Evolutionary conservation across 306 rosid genomes (phyloP).

Genomic region (Trifolium dubium): DNA sequence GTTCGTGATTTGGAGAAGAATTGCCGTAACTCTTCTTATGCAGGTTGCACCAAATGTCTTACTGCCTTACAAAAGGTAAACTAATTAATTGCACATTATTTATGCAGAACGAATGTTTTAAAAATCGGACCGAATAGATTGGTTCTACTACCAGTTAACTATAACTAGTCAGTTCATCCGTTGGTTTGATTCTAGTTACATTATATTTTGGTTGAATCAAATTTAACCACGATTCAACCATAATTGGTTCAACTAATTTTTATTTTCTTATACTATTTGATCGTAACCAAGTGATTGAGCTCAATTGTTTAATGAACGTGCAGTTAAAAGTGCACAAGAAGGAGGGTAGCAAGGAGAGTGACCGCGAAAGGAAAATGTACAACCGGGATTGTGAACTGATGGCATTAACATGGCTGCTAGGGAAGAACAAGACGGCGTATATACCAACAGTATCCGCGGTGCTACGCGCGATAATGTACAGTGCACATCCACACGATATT

Average conservation of each 20-base stretch:
- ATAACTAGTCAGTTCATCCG: not conserved
- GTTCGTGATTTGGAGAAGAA: conserved; percentile 18
- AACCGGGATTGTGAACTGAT: not conserved
- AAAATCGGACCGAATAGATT: not conserved
- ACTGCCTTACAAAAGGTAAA: not conserved
- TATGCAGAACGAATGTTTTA: too few relatives aligned
- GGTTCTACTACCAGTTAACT: too few relatives aligned
- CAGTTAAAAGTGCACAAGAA: conserved; percentile 10
- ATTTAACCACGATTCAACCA: too few relatives aligned
- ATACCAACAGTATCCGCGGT: conserved; percentile 11
- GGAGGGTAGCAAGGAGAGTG: not conserved
- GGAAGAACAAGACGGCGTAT: not conserved
- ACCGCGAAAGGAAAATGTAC: not conserved
- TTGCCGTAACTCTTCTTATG: conserved; percentile 15
- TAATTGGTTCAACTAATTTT: too few relatives aligned
- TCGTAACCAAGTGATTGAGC: too few relatives aligned
- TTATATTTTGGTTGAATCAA: not conserved
- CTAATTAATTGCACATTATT: not conserved
- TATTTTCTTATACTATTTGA: too few relatives aligned
- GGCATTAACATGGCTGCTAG: conserved; percentile 3
- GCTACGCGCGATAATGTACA: not conserved
- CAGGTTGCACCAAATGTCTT: conserved; percentile 1
- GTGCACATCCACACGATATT: conserved; percentile 5
- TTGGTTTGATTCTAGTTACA: not conserved
- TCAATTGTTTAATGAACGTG: not conserved